Evolutionary conservation across 768 basidiomycete species (phyloP).

Genomic region (Boletus pseudo-olivaceus): DNA sequence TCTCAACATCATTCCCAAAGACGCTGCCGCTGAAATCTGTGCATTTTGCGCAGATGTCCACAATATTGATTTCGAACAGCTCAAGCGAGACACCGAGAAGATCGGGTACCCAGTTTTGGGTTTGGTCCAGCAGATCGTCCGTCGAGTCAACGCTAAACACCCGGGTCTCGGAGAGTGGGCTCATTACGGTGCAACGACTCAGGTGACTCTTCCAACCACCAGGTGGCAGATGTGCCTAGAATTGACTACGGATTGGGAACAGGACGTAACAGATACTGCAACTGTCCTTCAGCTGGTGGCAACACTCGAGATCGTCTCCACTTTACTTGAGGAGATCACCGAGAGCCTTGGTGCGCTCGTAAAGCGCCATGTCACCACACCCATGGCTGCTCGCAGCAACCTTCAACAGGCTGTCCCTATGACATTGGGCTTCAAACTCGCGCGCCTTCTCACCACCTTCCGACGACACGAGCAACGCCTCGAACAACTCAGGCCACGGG

Average conservation of each 20-base stretch:
- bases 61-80: slow-evolving; percentile 37
- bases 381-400: slow-evolving; percentile 47
- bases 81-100: slow-evolving; percentile 36
- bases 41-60: slow-evolving; percentile 33
- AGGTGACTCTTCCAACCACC: slow-evolving; percentile 27
- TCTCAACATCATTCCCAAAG: slow-evolving; percentile 37
- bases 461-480: slow-evolving; percentile 38
- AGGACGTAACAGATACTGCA: slow-evolving; percentile 50
- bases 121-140: slow-evolving; percentile 43
- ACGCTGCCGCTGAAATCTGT: slow-evolving; percentile 36
- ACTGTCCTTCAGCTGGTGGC: slow-evolving; percentile 39
- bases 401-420: slow-evolving; percentile 49
- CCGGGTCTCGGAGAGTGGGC: slow-evolving; percentile 43
- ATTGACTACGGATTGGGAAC: not conserved
- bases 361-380: slow-evolving; percentile 33
- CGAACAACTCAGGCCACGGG: slow-evolving; percentile 34
- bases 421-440: slow-evolving; percentile 45
- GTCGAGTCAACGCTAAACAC: slow-evolving; percentile 18
- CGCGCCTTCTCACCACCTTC: slow-evolving; percentile 42
- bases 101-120: slow-evolving; percentile 47
- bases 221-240: not conserved
- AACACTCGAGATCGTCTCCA: slow-evolving; percentile 34
- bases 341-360: slow-evolving; percentile 29
- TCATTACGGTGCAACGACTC: slow-evolving; percentile 49
- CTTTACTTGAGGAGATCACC: slow-evolving; percentile 30